phyloP scores from a whole-genome alignment of 768 basidiomycete species.

The Lentinula edodes region DNA sequence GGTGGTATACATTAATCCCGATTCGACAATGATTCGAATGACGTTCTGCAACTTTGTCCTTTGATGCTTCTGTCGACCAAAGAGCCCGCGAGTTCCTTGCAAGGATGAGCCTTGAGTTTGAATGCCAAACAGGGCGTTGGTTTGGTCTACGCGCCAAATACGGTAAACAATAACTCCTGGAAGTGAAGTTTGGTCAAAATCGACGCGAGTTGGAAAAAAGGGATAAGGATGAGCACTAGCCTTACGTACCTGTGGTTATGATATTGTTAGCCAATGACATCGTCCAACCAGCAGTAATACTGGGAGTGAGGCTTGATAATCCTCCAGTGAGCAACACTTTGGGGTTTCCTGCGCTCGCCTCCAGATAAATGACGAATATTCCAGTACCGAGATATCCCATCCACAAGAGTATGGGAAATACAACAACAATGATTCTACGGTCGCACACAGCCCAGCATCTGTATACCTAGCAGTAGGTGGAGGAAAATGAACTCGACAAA shows the following conservation, averaged over 20 bases:
- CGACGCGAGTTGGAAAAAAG: not conserved
- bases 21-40: conserved; percentile 12
- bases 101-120: not conserved
- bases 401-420: conserved; percentile 3
- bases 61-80: not conserved
- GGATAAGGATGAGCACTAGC: not conserved
- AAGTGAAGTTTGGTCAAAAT: not conserved
- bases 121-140: conserved; percentile 1
- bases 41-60: conserved; percentile 7
- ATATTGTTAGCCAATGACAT: conserved; percentile 8
- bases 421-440: not conserved
- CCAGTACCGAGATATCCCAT: not conserved
- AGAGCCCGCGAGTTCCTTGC: not conserved
- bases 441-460: conserved; percentile 10
- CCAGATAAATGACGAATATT: conserved; percentile 7
- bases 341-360: conserved; percentile 2
- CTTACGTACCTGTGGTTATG: conserved; percentile 7
- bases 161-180: conserved; percentile 9
- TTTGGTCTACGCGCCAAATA: conserved; percentile 9
- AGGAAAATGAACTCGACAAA: not conserved
- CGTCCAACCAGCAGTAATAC: conserved; percentile 5
- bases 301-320: not conserved
- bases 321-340: not conserved
- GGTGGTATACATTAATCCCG: conserved; percentile 9
- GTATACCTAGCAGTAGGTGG: conserved; percentile 5